Conservation (phyloP, 805 yeast species). For the Brettanomyces sp. region DNA sequence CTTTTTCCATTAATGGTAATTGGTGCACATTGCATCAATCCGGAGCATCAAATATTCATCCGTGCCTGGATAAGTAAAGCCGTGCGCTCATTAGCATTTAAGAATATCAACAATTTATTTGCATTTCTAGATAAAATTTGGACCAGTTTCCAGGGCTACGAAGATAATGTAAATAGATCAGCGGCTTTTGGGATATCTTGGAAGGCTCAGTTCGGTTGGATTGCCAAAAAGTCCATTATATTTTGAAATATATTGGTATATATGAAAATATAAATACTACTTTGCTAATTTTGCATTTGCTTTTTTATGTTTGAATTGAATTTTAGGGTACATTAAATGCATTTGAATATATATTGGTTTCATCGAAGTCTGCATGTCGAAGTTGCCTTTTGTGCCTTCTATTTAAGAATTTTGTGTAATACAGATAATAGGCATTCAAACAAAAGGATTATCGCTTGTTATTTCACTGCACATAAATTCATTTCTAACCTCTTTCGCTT, state of each 20-base stretch:
- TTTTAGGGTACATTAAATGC: no score
- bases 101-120: conserved; percentile 11
- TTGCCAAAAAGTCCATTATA: conserved; percentile 2
- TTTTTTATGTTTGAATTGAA: no score
- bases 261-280: no score
- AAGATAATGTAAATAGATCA: neutral
- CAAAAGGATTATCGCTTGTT: no score
- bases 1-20: conserved; percentile 17
- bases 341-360: no score
- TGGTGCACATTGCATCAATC: conserved; percentile 14
- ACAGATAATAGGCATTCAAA: no score
- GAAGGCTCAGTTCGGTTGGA: conserved; percentile 3
- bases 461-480: no score
- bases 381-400: no score
- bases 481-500: no score
- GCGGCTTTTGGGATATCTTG: neutral
- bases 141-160: conserved; percentile 1
- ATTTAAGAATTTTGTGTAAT: no score
- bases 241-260: neutral
- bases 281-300: no score
- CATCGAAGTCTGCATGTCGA: no score
- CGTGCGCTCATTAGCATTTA: conserved; percentile 13
- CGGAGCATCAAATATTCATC: conserved; percentile 9
- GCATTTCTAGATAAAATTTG: conserved; percentile 13
- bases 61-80: conserved; percentile 7